These are phyloP conservation scores for Phoenix dactylifera DNA, from an alignment of 176 grass and related monocot species.

Conservation along the genomic window DNA sequence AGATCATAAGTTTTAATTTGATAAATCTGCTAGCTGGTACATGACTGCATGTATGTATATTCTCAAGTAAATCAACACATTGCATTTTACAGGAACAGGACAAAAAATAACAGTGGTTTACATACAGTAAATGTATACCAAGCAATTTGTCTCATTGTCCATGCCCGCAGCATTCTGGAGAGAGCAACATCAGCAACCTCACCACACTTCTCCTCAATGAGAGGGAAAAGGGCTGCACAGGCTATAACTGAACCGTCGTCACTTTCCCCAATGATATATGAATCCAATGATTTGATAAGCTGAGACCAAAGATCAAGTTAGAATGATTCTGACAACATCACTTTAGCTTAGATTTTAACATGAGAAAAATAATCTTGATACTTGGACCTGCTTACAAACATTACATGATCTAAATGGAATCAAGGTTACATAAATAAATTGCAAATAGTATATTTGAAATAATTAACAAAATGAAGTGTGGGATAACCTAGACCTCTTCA, in stretches of 20 bases:
- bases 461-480: background rate
- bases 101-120: background rate
- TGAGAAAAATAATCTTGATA: background rate
- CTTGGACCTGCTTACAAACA: too few species aligned
- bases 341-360: background rate
- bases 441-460: too few species aligned
- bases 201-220: slow-evolving; percentile 65
- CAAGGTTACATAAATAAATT: background rate
- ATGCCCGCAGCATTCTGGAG: slow-evolving; percentile 83
- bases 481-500: slow-evolving; percentile 43
- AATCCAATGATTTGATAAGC: slow-evolving; percentile 53
- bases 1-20: too few species aligned
- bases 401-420: slow-evolving; percentile 5
- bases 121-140: slow-evolving; percentile 20
- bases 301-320: slow-evolving; percentile 26
- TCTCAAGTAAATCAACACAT: too few species aligned
- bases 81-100: background rate
- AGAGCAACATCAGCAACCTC: slow-evolving; percentile 91
- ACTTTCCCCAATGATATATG: slow-evolving; percentile 68
- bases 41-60: too few species aligned
- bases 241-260: slow-evolving; percentile 73
- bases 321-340: slow-evolving; percentile 14
- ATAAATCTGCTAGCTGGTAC: too few species aligned
- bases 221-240: slow-evolving; percentile 80
- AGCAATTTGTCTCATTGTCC: slow-evolving; percentile 97